Evolutionary conservation across 2,329 filamentous ascomycete species (phyloP).

Genomic region (Fusarium tuaranense): DNA sequence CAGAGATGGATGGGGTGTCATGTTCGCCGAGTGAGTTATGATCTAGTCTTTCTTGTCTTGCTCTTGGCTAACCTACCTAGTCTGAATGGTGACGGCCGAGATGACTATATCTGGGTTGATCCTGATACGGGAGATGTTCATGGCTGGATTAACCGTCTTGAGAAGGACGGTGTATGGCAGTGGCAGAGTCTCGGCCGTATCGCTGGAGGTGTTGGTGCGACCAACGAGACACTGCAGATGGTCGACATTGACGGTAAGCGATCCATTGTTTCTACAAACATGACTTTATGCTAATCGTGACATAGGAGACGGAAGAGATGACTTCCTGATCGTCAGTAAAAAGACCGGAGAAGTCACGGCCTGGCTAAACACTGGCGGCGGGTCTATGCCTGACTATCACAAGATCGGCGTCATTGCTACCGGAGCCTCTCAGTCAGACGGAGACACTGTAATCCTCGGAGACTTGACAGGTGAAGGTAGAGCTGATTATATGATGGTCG

Average conservation of each 20-base stretch:
- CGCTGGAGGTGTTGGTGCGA: not conserved
- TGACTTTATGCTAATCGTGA: not conserved
- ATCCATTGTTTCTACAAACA: not conserved
- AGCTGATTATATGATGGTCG: not conserved
- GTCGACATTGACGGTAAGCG: not conserved
- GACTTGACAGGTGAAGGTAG: not conserved
- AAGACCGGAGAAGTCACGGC: not conserved
- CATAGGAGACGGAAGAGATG: not conserved
- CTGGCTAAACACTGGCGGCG: not conserved
- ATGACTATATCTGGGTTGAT: slow-evolving; percentile 11
- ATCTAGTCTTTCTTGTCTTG: not conserved
- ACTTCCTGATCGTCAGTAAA: not conserved
- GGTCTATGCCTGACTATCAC: not conserved
- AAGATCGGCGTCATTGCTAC: not conserved
- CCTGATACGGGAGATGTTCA: not conserved
- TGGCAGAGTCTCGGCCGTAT: not conserved
- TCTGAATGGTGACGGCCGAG: slow-evolving; percentile 13
- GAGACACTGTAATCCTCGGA: not conserved
- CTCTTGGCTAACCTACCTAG: not conserved
- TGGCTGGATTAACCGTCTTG: slow-evolving; percentile 3
- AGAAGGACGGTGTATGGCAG: not conserved
- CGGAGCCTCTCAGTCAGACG: not conserved
- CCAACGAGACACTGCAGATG: not conserved
- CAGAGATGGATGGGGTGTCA: not conserved
- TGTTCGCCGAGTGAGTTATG: not conserved